These are phyloP conservation scores for Diaporthe amygdali DNA, from an alignment of 2,329 filamentous ascomycete species.

Conservation along the genomic window DNA sequence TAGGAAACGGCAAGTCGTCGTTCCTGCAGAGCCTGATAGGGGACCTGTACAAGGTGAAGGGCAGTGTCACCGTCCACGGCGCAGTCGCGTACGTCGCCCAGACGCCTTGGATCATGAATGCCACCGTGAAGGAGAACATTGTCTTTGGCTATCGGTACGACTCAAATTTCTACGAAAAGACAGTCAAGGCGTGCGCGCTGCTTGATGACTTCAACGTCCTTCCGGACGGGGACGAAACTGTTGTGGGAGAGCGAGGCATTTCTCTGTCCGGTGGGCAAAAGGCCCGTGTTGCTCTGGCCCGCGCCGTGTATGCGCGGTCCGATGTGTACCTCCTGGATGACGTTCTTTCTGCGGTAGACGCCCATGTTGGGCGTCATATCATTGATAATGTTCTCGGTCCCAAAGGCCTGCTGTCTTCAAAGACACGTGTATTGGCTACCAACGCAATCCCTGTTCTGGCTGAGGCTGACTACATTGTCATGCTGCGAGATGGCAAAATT, in stretches of 20 bases:
- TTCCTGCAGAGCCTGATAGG: slow-evolving; percentile 87
- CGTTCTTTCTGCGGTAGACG: slow-evolving; percentile 95
- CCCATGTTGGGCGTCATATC: slow-evolving; percentile 92
- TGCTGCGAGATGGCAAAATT: slow-evolving; percentile 83
- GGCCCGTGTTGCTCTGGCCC: slow-evolving; percentile 86
- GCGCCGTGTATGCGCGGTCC: slow-evolving; percentile 95
- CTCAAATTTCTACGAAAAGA: slow-evolving; percentile 91
- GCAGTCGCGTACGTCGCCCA: slow-evolving; percentile 91
- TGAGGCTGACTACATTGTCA: slow-evolving; percentile 86
- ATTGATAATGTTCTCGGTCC: slow-evolving; percentile 93
- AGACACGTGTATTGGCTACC: slow-evolving; percentile 91
- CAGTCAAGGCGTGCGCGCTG: slow-evolving; percentile 88
- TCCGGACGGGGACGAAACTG: slow-evolving; percentile 94
- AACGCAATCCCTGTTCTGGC: slow-evolving; percentile 92
- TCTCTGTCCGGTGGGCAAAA: slow-evolving; percentile 96
- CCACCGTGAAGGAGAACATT: slow-evolving; percentile 95
- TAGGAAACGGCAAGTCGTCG: slow-evolving; percentile 95
- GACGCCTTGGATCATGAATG: slow-evolving; percentile 96
- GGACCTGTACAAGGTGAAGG: slow-evolving; percentile 88
- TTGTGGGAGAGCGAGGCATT: slow-evolving; percentile 96
- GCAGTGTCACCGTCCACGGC: slow-evolving; percentile 82
- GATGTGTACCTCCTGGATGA: slow-evolving; percentile 96
- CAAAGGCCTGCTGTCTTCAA: slow-evolving; percentile 79
- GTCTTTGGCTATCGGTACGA: slow-evolving; percentile 95
- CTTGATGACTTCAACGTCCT: slow-evolving; percentile 89